Base-by-base conservation (phyloP, 441 rosid species). In the Arabidopsis lyrata region DNA sequence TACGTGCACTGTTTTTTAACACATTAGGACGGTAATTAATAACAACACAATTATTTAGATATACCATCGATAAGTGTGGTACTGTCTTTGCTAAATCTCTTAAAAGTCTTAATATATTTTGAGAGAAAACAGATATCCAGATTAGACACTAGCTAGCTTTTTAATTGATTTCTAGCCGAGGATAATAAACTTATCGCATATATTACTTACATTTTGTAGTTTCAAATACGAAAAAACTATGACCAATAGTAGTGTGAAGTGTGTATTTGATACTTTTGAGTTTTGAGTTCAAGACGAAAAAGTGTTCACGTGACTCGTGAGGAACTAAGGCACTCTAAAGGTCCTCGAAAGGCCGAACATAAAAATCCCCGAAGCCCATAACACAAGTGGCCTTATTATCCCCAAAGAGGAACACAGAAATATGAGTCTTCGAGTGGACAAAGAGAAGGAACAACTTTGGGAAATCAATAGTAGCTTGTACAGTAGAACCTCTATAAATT, bases 1-100 rank as follows among this genome's bases (percentile, higher is more conserved):
- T 65, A 45, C 60, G 32, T 73, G 11, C 65, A 35, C 20, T 50
- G 18, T 39, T 55, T 44, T 42, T 8, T 16, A 6, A n/a, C 54
- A 3, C 27, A 61, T 41, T 16, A 9, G 22, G 60, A 61, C 20
- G 7, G 20, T 65, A 8, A n/a, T n/a, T n/a, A 24, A 45, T 44
- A 68, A 44, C 18, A 41, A 16, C 14, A 68, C 10, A 16, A 5
- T 44, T 45, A 6, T 45, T n/a, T 45, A 47, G 4, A 2, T 2
- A 9, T 38, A 38, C 11, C 24, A 8, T 47, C 27, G 9, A 16
- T 16, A 15, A 2, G 15, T 47, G 24, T 47, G 24, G 10, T 47
- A n/a, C n/a, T n/a, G 10, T 47, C 10, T 47, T 15, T 47, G 20
- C 20, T n/a, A n/a, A 15, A 45, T 7, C 20, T 15, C 16, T 41